Base-by-base conservation (phyloP, 2,329 filamentous ascomycete genomes). In the Fusarium annulatum region DNA sequence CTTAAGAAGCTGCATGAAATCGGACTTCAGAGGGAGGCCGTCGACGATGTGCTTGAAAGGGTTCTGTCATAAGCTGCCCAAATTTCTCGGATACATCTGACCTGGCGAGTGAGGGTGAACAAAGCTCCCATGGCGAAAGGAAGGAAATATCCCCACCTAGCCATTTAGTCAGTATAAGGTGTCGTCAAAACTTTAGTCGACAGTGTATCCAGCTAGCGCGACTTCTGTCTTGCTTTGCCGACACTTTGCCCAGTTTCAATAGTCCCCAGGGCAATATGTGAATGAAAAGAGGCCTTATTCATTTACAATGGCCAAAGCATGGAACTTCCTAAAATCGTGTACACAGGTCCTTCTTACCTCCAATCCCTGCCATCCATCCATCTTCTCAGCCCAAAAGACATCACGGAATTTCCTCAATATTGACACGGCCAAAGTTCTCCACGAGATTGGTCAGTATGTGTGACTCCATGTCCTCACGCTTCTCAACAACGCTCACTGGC, bases 401-500 rank as follows among this genome's bases (percentile, higher is more conserved):
- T 41, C 30, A 58, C n/a, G 9, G 26, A 9, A 23, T 19, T 0
- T 56, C 51, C 14, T 69, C 30, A 16, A 69, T 9, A 12, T 63
- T 63, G 30, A 76, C 21, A 8, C 58, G 30, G 3, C 64, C 63
- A 39, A 74, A 71, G 2, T 14, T 73, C 4, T 79, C 66, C 7
- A 81, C 67, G 4, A 81, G 66, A 19, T 76, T 72, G 12, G 60
- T 72, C 55, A 81, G 59, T 1, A 76, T 65, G 0, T 77, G 69
- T 0, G 64, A 61, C 11, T 79, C 71, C 15, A 74, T 5, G n/a
- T 81, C 78, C 26, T 80, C 72, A 33, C 69, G 72, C 33, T 75
- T 79, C 48, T 73, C 78, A 3, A 79, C 74, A 2, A 80, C 70
- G 30, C 72, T 78, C 21, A 82, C 79, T 6, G 80, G 80, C 79